A percentile compares a stretch with the other conserved stretches of the same genome.
These are phyloP conservation scores for Suhomyces pyralidae DNA, from an alignment of 805 yeast species.

Conservation along the genomic window DNA sequence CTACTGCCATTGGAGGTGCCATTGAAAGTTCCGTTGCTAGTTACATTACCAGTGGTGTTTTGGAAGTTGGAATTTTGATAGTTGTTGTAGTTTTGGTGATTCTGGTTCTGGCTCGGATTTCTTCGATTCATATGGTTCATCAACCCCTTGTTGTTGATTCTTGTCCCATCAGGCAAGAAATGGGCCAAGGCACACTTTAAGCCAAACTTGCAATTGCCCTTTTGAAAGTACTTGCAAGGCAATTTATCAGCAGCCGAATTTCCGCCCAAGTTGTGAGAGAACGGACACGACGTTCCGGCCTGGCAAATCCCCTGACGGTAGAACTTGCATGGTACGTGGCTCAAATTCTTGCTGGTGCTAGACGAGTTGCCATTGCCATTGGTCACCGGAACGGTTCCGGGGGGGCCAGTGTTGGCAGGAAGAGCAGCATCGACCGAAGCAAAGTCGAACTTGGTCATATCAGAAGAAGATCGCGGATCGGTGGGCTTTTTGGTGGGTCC, in stretches of 20 bases:
- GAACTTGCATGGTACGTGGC: constrained; percentile 97
- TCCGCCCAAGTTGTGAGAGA: constrained; percentile 71
- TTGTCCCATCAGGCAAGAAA: constrained; percentile 82
- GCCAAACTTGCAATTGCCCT: constrained; percentile 97
- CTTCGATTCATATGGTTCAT: constrained; percentile 5
- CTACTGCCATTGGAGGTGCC: no score
- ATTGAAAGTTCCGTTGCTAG: no score
- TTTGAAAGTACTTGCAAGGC: constrained; percentile 90
- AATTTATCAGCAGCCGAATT: constrained; percentile 48
- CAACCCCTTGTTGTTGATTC: constrained; percentile 52
- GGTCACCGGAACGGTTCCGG: constrained; percentile 23
- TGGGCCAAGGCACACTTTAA: constrained; percentile 93
- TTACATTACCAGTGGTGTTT: no score
- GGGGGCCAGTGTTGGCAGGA: constrained; percentile 39
- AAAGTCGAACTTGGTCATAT: constrained; percentile 10
- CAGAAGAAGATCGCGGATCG: constrained; percentile 1
- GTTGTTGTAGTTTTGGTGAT: not conserved
- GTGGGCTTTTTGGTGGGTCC: not conserved
- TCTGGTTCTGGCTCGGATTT: not conserved
- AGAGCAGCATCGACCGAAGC: constrained; percentile 17
- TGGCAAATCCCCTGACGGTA: constrained; percentile 90
- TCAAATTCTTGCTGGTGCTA: constrained; percentile 47
- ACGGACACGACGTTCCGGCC: constrained; percentile 91
- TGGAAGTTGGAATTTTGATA: no score
- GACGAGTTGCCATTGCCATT: constrained; percentile 10